Conservation (phyloP, 75 land plant species). For the Selaginella moellendorffii region DNA sequence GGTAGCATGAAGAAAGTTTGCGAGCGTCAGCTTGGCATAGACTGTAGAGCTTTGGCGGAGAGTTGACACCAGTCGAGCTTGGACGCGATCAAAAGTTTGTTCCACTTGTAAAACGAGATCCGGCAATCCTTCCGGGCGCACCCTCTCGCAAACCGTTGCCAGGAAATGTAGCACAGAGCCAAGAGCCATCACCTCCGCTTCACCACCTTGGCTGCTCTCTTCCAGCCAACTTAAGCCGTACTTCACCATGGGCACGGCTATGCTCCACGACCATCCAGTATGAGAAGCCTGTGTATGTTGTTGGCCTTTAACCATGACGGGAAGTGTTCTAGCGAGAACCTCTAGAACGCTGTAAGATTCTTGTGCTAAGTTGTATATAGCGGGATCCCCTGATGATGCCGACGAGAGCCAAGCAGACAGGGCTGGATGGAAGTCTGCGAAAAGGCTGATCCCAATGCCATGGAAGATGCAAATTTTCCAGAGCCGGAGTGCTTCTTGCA, state of each 20-base stretch:
- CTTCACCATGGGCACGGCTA: constrained; percentile 60
- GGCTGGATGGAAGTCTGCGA: constrained; percentile 57
- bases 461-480: constrained; percentile 72
- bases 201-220: not conserved
- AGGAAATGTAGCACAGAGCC: constrained; percentile 59
- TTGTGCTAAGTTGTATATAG: constrained; percentile 17
- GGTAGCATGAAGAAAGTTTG: too few relatives aligned
- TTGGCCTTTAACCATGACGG: constrained; percentile 27
- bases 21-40: too few relatives aligned
- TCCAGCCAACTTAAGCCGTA: constrained; percentile 52
- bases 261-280: constrained; percentile 65
- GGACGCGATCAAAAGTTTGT: too few relatives aligned
- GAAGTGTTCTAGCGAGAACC: constrained; percentile 42
- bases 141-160: constrained; percentile 40
- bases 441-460: constrained; percentile 48
- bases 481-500: constrained; percentile 66
- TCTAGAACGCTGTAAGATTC: constrained; percentile 63
- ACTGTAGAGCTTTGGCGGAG: too few relatives aligned
- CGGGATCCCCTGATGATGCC: constrained; percentile 12
- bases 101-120: too few relatives aligned
- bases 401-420: constrained; percentile 64
- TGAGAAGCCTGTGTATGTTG: not conserved
- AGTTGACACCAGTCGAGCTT: too few relatives aligned
- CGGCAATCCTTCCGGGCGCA: too few relatives aligned
- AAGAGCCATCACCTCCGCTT: constrained; percentile 31